phyloP scores from a whole-genome alignment of 1,284 basidiomycete species.

The Entoloma clypeatum region DNA sequence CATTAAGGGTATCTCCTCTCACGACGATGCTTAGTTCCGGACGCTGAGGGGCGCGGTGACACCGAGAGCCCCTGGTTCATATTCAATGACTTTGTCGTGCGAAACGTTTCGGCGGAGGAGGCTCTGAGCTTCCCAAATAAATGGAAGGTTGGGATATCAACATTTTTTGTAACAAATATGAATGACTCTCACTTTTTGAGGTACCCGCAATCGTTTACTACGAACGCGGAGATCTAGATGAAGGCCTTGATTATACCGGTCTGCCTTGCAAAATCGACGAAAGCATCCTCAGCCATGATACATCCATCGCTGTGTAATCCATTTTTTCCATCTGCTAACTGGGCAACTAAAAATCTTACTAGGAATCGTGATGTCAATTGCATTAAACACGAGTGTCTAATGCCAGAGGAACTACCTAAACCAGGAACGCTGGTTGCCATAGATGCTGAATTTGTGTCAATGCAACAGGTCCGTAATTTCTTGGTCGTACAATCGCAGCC shows the following conservation, averaged over 20 bases:
- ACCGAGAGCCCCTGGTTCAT: slow-evolving; percentile 76
- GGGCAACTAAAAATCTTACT: slow-evolving; percentile 8
- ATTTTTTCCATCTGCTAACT: not conserved
- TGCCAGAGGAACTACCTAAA: slow-evolving; percentile 75
- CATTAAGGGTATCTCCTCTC: slow-evolving; percentile 1
- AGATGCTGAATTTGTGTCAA: slow-evolving; percentile 96
- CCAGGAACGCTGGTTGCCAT: slow-evolving; percentile 91
- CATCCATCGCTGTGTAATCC: slow-evolving; percentile 74
- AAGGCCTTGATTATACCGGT: slow-evolving; percentile 58
- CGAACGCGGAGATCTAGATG: slow-evolving; percentile 67
- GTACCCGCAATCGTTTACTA: slow-evolving; percentile 87
- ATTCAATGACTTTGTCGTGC: slow-evolving; percentile 97
- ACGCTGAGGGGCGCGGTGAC: slow-evolving; percentile 46
- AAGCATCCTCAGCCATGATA: slow-evolving; percentile 80
- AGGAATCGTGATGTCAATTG: slow-evolving; percentile 73
- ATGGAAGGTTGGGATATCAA: slow-evolving; percentile 80
- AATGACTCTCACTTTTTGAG: slow-evolving; percentile 35
- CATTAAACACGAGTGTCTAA: slow-evolving; percentile 78
- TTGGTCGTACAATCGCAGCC: not conserved
- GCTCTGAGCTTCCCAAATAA: slow-evolving; percentile 82
- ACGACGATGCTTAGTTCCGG: slow-evolving; percentile 49
- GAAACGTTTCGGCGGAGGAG: slow-evolving; percentile 79
- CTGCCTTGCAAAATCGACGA: slow-evolving; percentile 72
- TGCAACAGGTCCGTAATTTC: slow-evolving; percentile 70
- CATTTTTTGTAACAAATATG: not conserved